phyloP scores from a whole-genome alignment of 345 rosid genomes.

The Gossypium longicalyx region DNA sequence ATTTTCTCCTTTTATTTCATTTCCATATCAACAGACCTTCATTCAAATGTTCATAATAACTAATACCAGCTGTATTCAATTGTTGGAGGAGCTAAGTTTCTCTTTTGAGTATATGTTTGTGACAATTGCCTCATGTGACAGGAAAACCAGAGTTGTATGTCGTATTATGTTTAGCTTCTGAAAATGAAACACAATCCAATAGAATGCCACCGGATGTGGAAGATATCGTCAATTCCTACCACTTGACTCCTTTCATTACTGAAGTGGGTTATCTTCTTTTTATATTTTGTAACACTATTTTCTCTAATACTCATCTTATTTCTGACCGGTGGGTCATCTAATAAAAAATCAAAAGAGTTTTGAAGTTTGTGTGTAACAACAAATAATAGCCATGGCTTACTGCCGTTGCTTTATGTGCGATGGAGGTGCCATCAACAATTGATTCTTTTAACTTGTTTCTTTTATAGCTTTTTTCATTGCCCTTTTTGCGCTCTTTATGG shows the following conservation, averaged over 20 bases:
- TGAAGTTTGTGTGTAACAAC: not conserved
- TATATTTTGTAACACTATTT: not conserved
- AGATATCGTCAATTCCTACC: conserved; percentile 54
- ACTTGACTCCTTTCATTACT: conserved; percentile 72
- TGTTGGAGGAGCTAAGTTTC: not conserved
- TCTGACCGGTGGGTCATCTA: not conserved
- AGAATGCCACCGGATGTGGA: conserved; percentile 42
- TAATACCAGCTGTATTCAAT: not conserved
- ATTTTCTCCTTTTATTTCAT: not conserved
- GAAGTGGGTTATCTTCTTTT: conserved; percentile 51
- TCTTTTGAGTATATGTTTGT: conserved; percentile 13
- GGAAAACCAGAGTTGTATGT: conserved; percentile 57
- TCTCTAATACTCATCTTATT: not conserved
- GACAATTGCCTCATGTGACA: conserved; percentile 27
- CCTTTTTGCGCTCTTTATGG: not conserved
- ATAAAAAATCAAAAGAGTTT: not conserved
- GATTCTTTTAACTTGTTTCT: not conserved
- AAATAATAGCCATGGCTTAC: not conserved
- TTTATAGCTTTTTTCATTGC: not conserved
- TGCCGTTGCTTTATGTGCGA: not conserved
- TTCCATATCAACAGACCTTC: not conserved
- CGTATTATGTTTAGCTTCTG: conserved; percentile 60
- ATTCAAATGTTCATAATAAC: not conserved
- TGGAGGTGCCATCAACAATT: not conserved
- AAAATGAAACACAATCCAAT: conserved; percentile 26